Conservation (phyloP, 768 basidiomycete species). For the Termitomyces sp. region DNA sequence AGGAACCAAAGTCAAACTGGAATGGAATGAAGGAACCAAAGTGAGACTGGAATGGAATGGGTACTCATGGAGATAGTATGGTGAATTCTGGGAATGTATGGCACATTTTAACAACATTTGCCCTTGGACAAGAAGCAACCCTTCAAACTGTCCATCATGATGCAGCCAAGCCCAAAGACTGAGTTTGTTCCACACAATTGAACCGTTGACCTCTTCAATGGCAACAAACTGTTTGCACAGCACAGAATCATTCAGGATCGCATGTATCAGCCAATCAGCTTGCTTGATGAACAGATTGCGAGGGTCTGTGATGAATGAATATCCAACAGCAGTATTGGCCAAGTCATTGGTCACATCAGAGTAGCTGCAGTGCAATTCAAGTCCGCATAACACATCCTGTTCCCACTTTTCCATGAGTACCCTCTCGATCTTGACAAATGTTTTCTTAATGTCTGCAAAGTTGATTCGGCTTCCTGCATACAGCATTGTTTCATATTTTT, state of each 20-base stretch:
- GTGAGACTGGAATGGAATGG: too few species aligned
- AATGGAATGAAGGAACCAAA: too few species aligned
- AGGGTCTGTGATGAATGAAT: background rate
- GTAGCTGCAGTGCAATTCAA: too few species aligned
- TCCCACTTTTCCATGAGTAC: background rate
- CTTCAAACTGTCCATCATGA: background rate
- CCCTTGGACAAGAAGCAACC: background rate
- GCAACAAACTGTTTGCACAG: too few species aligned
- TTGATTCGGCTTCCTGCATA: background rate
- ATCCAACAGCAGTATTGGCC: background rate
- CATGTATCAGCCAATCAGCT: too few species aligned
- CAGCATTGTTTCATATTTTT: background rate
- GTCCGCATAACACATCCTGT: too few species aligned
- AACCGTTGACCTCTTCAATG: too few species aligned
- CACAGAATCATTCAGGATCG: too few species aligned
- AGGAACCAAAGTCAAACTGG: too few species aligned
- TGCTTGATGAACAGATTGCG: background rate
- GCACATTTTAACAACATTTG: too few species aligned
- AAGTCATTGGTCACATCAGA: background rate
- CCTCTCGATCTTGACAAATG: background rate
- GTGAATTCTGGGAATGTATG: too few species aligned
- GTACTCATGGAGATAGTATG: too few species aligned
- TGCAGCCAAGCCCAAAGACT: background rate
- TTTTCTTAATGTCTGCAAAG: background rate
- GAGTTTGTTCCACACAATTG: background rate